Evolutionary conservation across 495 filamentous ascomycete species (phyloP).

Genomic region (Penicillium argentinense): DNA sequence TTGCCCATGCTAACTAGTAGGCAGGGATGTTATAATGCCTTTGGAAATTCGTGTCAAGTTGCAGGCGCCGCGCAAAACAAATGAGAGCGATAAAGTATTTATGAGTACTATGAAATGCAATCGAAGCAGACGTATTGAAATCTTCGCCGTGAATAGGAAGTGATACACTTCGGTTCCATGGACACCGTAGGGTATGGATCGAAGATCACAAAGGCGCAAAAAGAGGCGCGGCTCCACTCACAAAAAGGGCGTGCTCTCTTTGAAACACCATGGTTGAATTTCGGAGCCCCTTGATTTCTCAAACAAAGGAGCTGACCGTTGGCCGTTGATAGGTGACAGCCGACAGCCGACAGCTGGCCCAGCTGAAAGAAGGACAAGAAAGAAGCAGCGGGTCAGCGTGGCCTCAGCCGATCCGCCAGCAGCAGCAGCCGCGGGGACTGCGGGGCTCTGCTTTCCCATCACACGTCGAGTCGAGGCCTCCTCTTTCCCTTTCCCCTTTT

Average conservation of each 20-base stretch:
- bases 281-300: too few species aligned
- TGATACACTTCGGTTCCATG: too few species aligned
- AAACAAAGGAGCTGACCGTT: too few species aligned
- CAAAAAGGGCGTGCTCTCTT: background rate
- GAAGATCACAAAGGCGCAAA: background rate
- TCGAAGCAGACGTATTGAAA: too few species aligned
- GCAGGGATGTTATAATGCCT: too few species aligned
- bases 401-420: slow-evolving; percentile 22
- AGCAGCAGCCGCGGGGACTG: slow-evolving; percentile 30
- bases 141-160: too few species aligned
- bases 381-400: background rate
- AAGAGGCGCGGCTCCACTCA: background rate
- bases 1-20: too few species aligned
- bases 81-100: too few species aligned
- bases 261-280: too few species aligned
- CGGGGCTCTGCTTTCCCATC: slow-evolving; percentile 25
- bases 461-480: slow-evolving; percentile 10
- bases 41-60: background rate
- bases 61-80: background rate
- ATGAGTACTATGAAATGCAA: too few species aligned
- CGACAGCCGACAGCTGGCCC: too few species aligned
- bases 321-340: too few species aligned
- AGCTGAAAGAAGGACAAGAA: background rate
- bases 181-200: slow-evolving; percentile 12
- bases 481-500: slow-evolving; percentile 10